These are phyloP conservation scores for Boletus eberwhitei DNA, from an alignment of 768 basidiomycete species.

Conservation along the genomic window DNA sequence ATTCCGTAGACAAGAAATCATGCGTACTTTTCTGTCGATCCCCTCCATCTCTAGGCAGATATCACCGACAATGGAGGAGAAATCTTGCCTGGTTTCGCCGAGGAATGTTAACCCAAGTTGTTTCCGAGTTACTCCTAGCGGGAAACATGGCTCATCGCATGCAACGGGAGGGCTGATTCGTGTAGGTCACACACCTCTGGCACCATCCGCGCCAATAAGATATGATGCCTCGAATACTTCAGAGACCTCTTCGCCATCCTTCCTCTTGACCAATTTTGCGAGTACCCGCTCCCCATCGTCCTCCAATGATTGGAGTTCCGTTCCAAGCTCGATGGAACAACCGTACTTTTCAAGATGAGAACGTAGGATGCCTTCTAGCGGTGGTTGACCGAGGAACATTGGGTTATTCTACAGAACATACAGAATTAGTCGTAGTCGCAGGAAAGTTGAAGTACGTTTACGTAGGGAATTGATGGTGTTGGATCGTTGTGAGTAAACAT, in stretches of 20 bases:
- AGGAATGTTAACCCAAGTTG: slow-evolving; percentile 40
- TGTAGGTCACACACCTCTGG: slow-evolving; percentile 20
- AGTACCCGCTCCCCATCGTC: slow-evolving; percentile 36
- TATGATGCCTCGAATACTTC: slow-evolving; percentile 31
- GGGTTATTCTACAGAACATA: slow-evolving; percentile 8
- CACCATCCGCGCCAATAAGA: slow-evolving; percentile 44
- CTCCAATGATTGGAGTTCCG: slow-evolving; percentile 41
- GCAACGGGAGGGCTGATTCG: neutral
- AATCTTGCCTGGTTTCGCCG: slow-evolving; percentile 35
- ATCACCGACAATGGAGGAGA: slow-evolving; percentile 35
- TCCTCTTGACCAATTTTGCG: slow-evolving; percentile 32
- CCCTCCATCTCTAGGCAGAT: slow-evolving; percentile 32
- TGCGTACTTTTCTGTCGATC: slow-evolving; percentile 24
- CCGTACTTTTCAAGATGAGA: slow-evolving; percentile 18
- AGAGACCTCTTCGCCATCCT: slow-evolving; percentile 17
- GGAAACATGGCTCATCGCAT: neutral
- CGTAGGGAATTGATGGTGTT: slow-evolving; percentile 28
- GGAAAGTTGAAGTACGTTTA: neutral
- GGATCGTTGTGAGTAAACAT: slow-evolving; percentile 11
- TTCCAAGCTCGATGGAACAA: slow-evolving; percentile 39
- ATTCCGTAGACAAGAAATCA: neutral
- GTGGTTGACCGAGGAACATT: slow-evolving; percentile 22
- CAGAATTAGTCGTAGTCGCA: neutral
- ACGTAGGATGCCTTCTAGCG: slow-evolving; percentile 28
- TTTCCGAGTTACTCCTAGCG: slow-evolving; percentile 36